These are phyloP conservation scores for Termitomyces sp. DNA, from an alignment of 768 basidiomycete species.

Conservation along the genomic window DNA sequence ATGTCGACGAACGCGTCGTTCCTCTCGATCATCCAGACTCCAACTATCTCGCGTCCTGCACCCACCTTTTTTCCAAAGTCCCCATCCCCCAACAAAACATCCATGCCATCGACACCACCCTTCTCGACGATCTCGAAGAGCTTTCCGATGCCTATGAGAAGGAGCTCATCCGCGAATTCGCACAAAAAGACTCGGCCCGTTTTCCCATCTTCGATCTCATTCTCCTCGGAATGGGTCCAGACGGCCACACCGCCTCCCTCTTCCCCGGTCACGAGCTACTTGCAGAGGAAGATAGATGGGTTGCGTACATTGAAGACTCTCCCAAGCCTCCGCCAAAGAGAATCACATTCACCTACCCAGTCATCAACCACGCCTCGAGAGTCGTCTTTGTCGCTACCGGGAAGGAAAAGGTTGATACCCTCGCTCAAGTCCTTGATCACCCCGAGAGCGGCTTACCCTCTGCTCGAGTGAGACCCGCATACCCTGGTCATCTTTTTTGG, in stretches of 20 bases:
- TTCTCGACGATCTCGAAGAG: constrained; percentile 72
- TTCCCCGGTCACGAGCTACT: constrained; percentile 92
- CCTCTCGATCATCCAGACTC: constrained; percentile 91
- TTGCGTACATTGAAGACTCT: constrained; percentile 87
- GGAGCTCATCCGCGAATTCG: constrained; percentile 85
- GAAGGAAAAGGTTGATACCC: constrained; percentile 71
- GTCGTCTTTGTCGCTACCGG: constrained; percentile 89
- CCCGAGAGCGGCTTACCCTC: constrained; percentile 80
- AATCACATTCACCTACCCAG: constrained; percentile 89
- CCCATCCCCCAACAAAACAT: constrained; percentile 74
- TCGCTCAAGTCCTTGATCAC: constrained; percentile 69
- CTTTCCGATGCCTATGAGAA: constrained; percentile 78
- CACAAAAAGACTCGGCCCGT: constrained; percentile 86
- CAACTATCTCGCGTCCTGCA: constrained; percentile 75
- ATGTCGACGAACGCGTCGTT: constrained; percentile 93
- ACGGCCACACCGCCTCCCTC: constrained; percentile 97
- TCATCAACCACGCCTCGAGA: constrained; percentile 83
- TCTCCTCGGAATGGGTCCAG: constrained; percentile 93
- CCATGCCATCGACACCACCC: constrained; percentile 68
- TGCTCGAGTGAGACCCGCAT: constrained; percentile 69
- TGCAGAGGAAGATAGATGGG: constrained; percentile 87
- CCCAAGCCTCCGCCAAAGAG: constrained; percentile 90
- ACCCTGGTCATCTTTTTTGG: constrained; percentile 89
- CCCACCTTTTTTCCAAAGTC: constrained; percentile 76
- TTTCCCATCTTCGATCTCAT: constrained; percentile 98